phyloP scores from a whole-genome alignment of 495 filamentous ascomycete species.

The Amphirosellinia nigrospora region DNA sequence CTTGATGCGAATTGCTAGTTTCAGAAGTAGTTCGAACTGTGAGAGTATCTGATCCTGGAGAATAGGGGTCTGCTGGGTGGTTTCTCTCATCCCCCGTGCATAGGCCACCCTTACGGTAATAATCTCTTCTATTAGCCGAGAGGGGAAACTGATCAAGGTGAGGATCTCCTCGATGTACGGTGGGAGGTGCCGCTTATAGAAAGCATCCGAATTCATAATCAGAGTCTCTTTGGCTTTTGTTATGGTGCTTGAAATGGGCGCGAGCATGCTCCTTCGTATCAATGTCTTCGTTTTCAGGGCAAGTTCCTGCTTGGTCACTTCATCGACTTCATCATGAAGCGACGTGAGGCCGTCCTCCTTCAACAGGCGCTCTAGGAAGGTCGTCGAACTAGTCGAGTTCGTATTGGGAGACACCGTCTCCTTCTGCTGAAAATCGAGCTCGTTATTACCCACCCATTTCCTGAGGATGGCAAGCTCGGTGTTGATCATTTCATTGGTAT shows the following conservation, averaged over 20 bases:
- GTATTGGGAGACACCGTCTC: constrained; percentile 58
- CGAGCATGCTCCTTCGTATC: constrained; percentile 74
- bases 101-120: constrained; percentile 92
- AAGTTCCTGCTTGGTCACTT: constrained; percentile 43
- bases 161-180: constrained; percentile 97
- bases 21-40: constrained; percentile 92
- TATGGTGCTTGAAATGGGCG: constrained; percentile 81
- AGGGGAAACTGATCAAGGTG: constrained; percentile 95
- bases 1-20: constrained; percentile 90
- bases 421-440: constrained; percentile 84
- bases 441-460: constrained; percentile 95
- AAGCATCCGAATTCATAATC: constrained; percentile 83
- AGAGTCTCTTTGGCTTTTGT: constrained; percentile 90
- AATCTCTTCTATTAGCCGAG: constrained; percentile 93
- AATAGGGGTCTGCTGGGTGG: constrained; percentile 80
- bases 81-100: constrained; percentile 91
- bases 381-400: constrained; percentile 82
- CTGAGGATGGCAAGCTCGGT: constrained; percentile 89
- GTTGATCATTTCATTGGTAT: constrained; percentile 97
- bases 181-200: constrained; percentile 88
- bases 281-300: constrained; percentile 42
- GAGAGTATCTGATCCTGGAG: constrained; percentile 96
- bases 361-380: constrained; percentile 95
- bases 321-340: constrained; percentile 73
- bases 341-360: constrained; percentile 96